Evolutionary conservation across 495 filamentous ascomycete genomes (phyloP), one percentile per base, ranked within the genome.

Genomic region (Hyaloscypha finlandica): DNA sequence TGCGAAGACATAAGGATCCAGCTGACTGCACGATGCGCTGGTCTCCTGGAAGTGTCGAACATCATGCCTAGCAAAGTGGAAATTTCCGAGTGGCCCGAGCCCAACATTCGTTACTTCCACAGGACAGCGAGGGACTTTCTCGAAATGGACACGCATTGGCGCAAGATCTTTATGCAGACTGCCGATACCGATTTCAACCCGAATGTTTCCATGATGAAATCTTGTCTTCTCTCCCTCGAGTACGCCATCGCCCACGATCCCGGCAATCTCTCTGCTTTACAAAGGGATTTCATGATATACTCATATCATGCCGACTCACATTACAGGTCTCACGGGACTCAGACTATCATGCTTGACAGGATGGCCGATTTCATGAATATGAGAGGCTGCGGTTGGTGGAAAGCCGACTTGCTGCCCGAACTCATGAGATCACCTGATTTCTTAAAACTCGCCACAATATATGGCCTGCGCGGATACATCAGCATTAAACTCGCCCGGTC

Each of bases 121-220:
- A 37, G 67, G 22, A 68, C 67, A n/a, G 67, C 45, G 14, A 54
- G 57, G n/a, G 65, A 67, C 19, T 67, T 62, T 33, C 59, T 67
- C 5, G 58, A 54, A 30, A 25, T 5, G n/a, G 58, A 42, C 6
- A 32, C 11, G 4, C 5, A 32, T 4, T 57, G 59, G 32, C 9
- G 9, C 0, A 48, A 55, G 22, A 22, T 63, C 3, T 33, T 67
- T 37, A 20, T 20, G 30, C 9, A 57, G 6, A 59, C 39, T 0
- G 9, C 30, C n/a, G 11, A 29, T 29, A 53, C 65, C 20, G 35
- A 54, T 8, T 67, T 67, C 22, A 48, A 63, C 22, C 65, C 59
- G 45, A 39, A 67, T 29, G 30, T 63, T 20, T 57, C 30, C 8
- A 45, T 67, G 42, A 63, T 67, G 37, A 56, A n/a, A 56, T 54